phyloP scores from a whole-genome alignment of 768 basidiomycete species.

The Suillus plorans region DNA sequence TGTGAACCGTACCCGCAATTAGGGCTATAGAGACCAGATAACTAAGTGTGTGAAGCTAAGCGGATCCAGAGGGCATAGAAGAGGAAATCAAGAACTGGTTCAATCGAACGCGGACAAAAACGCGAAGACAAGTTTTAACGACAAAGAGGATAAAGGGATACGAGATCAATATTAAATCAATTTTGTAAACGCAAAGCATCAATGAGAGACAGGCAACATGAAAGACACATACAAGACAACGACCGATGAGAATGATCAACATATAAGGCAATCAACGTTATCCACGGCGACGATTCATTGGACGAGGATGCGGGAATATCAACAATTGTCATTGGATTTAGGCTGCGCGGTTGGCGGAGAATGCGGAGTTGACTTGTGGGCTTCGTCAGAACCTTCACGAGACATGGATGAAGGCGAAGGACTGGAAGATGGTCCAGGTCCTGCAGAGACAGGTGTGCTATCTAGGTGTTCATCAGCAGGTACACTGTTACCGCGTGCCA shows the following conservation, averaged over 20 bases:
- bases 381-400: neutral
- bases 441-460: constrained; percentile 1
- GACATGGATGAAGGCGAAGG: constrained; percentile 4
- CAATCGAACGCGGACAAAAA: constrained; percentile 2
- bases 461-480: constrained; percentile 1
- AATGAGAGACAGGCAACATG: neutral
- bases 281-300: constrained; percentile 1
- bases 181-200: constrained; percentile 7
- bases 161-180: constrained; percentile 7
- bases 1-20: constrained; percentile 23
- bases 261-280: neutral
- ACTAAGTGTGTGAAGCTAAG: constrained; percentile 24
- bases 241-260: constrained; percentile 1
- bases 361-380: neutral
- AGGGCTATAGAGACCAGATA: constrained; percentile 13
- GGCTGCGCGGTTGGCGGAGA: neutral
- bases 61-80: constrained; percentile 15
- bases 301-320: neutral
- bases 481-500: neutral
- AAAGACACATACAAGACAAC: constrained; percentile 3
- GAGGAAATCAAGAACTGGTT: constrained; percentile 7
- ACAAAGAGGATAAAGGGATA: constrained; percentile 15
- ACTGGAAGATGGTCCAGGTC: constrained; percentile 3
- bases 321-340: neutral
- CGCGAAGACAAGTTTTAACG: constrained; percentile 6